These are phyloP conservation scores for Rhizomucor miehei DNA, from an alignment of 371 early-diverging fungal genomes.

Conservation along the genomic window DNA sequence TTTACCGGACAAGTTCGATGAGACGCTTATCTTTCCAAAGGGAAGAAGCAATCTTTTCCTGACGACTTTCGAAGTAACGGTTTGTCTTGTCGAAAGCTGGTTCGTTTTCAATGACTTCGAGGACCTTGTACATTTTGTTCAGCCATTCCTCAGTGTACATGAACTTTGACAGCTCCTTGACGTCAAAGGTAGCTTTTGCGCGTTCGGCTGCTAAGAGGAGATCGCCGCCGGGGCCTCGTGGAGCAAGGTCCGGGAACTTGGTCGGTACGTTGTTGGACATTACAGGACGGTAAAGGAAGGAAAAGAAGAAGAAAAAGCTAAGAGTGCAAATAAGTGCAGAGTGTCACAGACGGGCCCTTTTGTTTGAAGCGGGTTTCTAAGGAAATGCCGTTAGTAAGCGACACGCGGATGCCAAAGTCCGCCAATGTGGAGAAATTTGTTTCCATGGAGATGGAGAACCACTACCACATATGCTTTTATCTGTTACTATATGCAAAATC, in stretches of 20 bases:
- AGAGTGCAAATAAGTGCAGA: neutral
- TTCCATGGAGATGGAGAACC: no score
- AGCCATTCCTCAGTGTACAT: constrained; percentile 56
- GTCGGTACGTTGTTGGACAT: constrained; percentile 35
- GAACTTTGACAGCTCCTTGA: constrained; percentile 49
- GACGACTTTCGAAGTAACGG: constrained; percentile 53
- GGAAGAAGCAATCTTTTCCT: constrained; percentile 45
- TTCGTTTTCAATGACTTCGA: constrained; percentile 51
- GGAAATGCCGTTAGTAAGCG: no score
- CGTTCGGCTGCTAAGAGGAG: constrained; percentile 57
- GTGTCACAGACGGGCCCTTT: neutral
- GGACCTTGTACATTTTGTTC: constrained; percentile 44
- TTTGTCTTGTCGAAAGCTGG: constrained; percentile 59
- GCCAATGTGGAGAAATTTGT: no score
- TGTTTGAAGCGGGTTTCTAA: no score
- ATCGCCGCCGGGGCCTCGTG: constrained; percentile 57
- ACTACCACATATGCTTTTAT: no score
- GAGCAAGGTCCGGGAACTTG: constrained; percentile 51
- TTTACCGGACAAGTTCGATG: constrained; percentile 46
- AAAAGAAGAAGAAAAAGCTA: no score
- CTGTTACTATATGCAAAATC: no score
- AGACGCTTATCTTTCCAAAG: constrained; percentile 56
- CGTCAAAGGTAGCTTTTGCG: constrained; percentile 54
- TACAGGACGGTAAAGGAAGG: neutral
- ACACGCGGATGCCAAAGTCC: no score